Evolutionary conservation across 768 basidiomycete genomes (phyloP).

Genomic region (Panellus pusillus): DNA sequence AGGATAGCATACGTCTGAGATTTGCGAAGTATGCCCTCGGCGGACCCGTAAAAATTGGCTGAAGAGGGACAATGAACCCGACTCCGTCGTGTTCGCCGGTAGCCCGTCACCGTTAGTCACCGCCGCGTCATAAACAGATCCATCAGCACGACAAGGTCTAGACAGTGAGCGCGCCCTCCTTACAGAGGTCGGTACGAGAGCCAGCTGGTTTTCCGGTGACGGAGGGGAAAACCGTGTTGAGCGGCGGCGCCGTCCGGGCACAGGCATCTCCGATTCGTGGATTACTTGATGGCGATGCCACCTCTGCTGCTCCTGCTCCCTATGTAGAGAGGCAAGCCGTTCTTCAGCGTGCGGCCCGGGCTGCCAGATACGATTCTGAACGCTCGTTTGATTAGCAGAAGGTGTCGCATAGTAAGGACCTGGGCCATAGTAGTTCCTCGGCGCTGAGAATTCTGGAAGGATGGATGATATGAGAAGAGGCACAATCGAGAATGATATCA

Average conservation of each 20-base stretch:
- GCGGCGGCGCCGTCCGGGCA: neutral
- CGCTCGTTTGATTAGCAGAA: neutral
- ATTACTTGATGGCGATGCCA: neutral
- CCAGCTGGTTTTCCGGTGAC: conserved; percentile 1
- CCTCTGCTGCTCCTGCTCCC: neutral
- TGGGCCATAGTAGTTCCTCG: neutral
- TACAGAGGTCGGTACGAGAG: neutral
- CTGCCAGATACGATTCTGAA: neutral
- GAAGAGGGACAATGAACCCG: too few relatives aligned
- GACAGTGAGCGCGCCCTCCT: neutral
- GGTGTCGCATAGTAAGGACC: neutral
- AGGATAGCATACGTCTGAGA: too few relatives aligned
- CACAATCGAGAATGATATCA: too few relatives aligned
- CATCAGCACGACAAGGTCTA: neutral
- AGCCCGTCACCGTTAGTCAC: too few relatives aligned
- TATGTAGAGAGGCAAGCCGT: neutral
- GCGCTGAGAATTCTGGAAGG: neutral
- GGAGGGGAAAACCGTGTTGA: conserved; percentile 16
- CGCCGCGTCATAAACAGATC: neutral
- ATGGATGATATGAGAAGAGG: too few relatives aligned
- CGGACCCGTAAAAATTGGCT: neutral
- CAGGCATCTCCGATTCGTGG: neutral
- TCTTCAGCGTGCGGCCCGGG: conserved; percentile 3
- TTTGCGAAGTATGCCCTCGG: too few relatives aligned
- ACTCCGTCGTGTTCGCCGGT: too few relatives aligned